Conservation (phyloP, 1,284 basidiomycete genomes). For the Leccinum pallidistipes region DNA sequence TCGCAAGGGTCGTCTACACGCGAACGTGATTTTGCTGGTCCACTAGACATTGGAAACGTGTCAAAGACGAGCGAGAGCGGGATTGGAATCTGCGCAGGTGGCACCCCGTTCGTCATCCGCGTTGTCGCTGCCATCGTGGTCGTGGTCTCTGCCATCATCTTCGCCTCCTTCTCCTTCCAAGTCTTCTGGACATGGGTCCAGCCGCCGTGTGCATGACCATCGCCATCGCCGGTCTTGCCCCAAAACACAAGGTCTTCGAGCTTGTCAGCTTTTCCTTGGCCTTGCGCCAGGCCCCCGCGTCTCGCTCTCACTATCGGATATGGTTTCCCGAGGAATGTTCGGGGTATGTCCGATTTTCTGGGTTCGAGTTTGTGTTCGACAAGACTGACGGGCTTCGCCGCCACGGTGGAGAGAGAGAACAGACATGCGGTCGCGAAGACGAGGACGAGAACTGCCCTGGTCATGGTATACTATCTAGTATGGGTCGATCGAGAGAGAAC, state of each 20-base stretch:
- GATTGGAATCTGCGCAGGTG: neutral
- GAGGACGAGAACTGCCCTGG: neutral
- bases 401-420: constrained; percentile 5
- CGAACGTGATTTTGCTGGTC: neutral
- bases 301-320: constrained; percentile 7
- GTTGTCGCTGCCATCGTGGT: neutral
- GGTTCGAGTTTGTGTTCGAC: neutral
- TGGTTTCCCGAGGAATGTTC: constrained; percentile 21
- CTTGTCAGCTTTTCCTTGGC: neutral
- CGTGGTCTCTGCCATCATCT: neutral
- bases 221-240: neutral
- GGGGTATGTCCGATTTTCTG: constrained; percentile 7
- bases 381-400: neutral
- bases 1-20: neutral
- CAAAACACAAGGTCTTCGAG: neutral
- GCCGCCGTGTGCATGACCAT: neutral
- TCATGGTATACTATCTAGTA: constrained; percentile 4
- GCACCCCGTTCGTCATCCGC: neutral
- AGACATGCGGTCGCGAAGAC: constrained; percentile 13
- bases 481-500: neutral
- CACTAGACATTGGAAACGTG: neutral
- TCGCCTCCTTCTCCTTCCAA: neutral
- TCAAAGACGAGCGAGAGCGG: constrained; percentile 12
- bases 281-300: neutral
- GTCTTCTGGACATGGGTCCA: neutral